Evolutionary conservation across 805 yeast species (phyloP), one percentile per base, ranked within the genome.

Genomic region (Lachancea fermentati): DNA sequence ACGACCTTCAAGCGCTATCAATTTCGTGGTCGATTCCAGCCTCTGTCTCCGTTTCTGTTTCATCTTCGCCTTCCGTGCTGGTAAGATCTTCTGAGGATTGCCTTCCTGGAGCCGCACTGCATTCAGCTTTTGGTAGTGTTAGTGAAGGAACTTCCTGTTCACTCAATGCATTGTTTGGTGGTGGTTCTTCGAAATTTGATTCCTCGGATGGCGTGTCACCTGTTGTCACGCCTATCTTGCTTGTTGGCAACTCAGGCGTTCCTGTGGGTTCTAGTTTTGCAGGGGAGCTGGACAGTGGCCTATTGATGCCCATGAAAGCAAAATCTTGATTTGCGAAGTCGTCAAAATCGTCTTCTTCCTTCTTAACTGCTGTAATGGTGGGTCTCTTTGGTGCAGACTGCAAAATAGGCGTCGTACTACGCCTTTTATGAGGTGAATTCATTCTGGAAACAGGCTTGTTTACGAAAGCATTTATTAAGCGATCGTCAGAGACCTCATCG

Each of bases 31-130:
- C n/a, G n/a, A n/a, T n/a, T n/a, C n/a, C n/a, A n/a, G n/a, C n/a
- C n/a, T 45, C 38, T 17, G 39, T 41, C 18, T 43, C 46, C 13
- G 41, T 26, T 32, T 44, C 49, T 4, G 43, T 26, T 19, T 39
- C 43, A 30, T 30, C 37, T 36, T 45, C 28, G 13, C 30, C 24
- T 19, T 12, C 24, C 15, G 31, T 4, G n/a, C 31, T 31, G 13
- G 32, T 15, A 15, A 12, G 31, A 15, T 11, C 25, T 8, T 22
- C 12, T 8, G n/a, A 5, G 13, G 7, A 11, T 11, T 22, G 9
- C 11, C 11, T 11, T 11, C 11, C 11, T 7, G 11, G 7, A 22
- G 26, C 11, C 26, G 11, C 26, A 22, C 26, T 22, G 7, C 7
- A 22, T 7, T 22, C 26, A 22, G 26, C 26, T 7, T 22, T 11